Evolutionary conservation across 306 rosid species (phyloP).

Genomic region (peach (Prunus persica)): Prunus_persica_NCBIv2 NC_034009.1:34610501-34611000

Average conservation of each 20-base stretch:
- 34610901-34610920: constrained; percentile 38
- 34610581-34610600: background rate
- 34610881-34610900: constrained; percentile 46
- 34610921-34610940: constrained; percentile 34
- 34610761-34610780: constrained; percentile 33
- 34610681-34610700: constrained; percentile 66
- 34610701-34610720: constrained; percentile 88
- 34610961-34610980: constrained; percentile 80
- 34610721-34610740: constrained; percentile 70
- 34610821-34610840: constrained; percentile 25
- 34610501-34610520: background rate
- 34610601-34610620: background rate
- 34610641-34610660: background rate
- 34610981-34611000: constrained; percentile 89
- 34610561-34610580: background rate
- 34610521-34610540: background rate
- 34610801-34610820: constrained; percentile 20
- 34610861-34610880: constrained; percentile 45
- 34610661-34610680: constrained; percentile 47
- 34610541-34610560: background rate
- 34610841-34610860: constrained; percentile 52
- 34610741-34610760: constrained; percentile 44
- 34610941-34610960: constrained; percentile 63
- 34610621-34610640: background rate
- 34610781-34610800: constrained; percentile 13